Evolutionary conservation across 2,329 filamentous ascomycete genomes (phyloP), one percentile per base, ranked within the genome.

Genomic region (Beauveria caledonica): DNA sequence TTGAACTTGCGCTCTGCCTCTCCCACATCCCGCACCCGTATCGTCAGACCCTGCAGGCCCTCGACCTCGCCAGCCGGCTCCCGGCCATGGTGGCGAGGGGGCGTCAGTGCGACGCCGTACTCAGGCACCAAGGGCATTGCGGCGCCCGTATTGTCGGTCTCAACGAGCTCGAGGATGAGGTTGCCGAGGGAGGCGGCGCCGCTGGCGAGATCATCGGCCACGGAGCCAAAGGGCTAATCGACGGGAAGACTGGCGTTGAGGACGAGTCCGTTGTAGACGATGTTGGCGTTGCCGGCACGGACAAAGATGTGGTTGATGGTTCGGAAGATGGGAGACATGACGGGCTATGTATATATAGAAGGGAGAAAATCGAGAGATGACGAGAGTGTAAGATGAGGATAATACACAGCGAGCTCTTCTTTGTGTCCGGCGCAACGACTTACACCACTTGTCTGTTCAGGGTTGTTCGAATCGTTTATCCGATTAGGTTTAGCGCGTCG

Each of bases 91-190:
- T 58, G 56, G 15, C 21, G 8, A 8, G n/a, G 3, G 21, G 56
- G 48, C n/a, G 39, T 45, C 29, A 58, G 46, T 5, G 56, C 48
- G 2, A 58, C 56, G 48, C 39, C 56, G 56, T 58, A 25, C n/a
- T 44, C 39, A 23, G 56, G 56, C 7, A 58, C 23, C 15, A 49
- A 49, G 15, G 55, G 45, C 33, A 50, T 6, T 15, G 27, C n/a
- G 36, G 36, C 11, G 46, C 36, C 5, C 5, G 46, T 29, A 17
- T 42, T 42, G 21, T 21, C 13, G 19, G 45, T 50, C 48, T 58
- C 46, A 9, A 58, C 56, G 56, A 58, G 56, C 56, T 58, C 48
- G n/a, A 52, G 48, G 39, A 52, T 49, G n/a, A 52, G 39, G 25
- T 45, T 58, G 46, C 48, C 56, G 25, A 58, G 56, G 25, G 39